These are phyloP conservation scores for Monosporascus sp. DNA, from an alignment of 2,329 filamentous ascomycete species.

Conservation along the genomic window DNA sequence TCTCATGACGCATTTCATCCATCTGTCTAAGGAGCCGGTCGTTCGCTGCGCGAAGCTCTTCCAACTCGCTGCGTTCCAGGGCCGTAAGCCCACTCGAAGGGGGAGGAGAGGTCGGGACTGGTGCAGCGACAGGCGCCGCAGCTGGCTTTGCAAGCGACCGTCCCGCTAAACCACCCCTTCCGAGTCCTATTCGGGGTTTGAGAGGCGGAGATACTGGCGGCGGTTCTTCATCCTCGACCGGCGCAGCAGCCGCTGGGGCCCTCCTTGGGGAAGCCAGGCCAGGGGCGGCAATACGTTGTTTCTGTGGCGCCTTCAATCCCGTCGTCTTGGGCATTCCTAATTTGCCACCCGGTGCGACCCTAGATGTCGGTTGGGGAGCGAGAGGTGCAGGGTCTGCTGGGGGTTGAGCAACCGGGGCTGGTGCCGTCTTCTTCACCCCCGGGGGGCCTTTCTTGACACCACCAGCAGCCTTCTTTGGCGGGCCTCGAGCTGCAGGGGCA, in stretches of 20 bases:
- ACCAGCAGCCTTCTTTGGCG: slow-evolving; percentile 28
- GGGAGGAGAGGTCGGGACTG: slow-evolving; percentile 50
- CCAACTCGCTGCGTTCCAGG: slow-evolving; percentile 86
- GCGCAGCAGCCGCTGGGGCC: slow-evolving; percentile 36
- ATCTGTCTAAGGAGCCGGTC: slow-evolving; percentile 69
- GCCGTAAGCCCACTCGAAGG: slow-evolving; percentile 62
- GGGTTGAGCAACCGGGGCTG: slow-evolving; percentile 32
- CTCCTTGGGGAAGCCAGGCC: slow-evolving; percentile 48
- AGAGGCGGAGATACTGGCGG: slow-evolving; percentile 46
- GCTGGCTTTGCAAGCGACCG: slow-evolving; percentile 77
- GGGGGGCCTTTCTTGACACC: slow-evolving; percentile 45
- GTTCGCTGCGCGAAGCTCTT: slow-evolving; percentile 79
- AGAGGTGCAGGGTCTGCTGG: slow-evolving; percentile 47
- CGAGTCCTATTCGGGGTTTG: slow-evolving; percentile 58
- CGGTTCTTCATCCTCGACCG: slow-evolving; percentile 51
- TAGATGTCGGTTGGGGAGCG: slow-evolving; percentile 53
- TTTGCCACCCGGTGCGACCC: slow-evolving; percentile 41
- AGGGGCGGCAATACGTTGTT: slow-evolving; percentile 43
- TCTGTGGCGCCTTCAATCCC: slow-evolving; percentile 57
- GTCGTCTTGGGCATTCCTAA: slow-evolving; percentile 50
- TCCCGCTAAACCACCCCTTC: slow-evolving; percentile 77
- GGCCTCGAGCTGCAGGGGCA: slow-evolving; percentile 48
- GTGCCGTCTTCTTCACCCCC: slow-evolving; percentile 44
- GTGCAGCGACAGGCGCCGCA: slow-evolving; percentile 41
- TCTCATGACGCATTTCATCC: slow-evolving; percentile 78